Base-by-base conservation (phyloP, 371 early-diverging fungal species). In the Mucor sp. region DNA sequence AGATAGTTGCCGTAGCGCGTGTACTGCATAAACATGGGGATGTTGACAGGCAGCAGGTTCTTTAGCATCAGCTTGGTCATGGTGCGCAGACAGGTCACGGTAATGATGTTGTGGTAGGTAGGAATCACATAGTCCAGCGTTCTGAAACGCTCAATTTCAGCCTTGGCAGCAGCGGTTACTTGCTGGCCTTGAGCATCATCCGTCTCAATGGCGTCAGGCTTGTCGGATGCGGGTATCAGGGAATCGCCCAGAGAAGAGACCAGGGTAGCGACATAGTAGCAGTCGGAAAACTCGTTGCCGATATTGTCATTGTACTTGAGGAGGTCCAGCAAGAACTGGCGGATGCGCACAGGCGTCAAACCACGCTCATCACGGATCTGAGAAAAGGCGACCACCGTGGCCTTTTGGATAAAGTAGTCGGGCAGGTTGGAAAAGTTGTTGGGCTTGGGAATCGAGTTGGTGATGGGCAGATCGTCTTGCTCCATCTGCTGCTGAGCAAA, bases 231-330 rank as follows among this genome's bases (percentile, higher is more conserved):
- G 15, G 89, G 88, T 15, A 89, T 86, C 25, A 93, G 74, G 0
- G 92, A 74, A 70, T 93, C 86, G 4, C 90, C 91, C 19, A 95
- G 75, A 0, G 93, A 85, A 2, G 85, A 84, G 30, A 96, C 87
- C 30, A 96, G 68, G 1, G 87, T 80, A 15, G 91, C 80, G 37
- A 96, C 74, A 63, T 91, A 96, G 65, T 91, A 93, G 58, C 88
- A 82, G 66, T 97, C 97, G 2, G 95, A 90, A 63, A 87, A 95
- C 76, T 85, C 79, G 69, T 97, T 98, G 35, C 91, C 90, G 37
- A 93, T 88, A 70, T 98, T 97, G 78, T 98, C 97, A 73, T 97
- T 97, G 77, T 90, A 94, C 47, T 87, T 84, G 39, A 97, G 78
- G 14, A 96, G 80, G 35, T 92, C 89, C 64, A 95, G 65, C 37